Conservation (phyloP, 2,329 filamentous ascomycete genomes). For the Thelonectria rubi region DNA sequence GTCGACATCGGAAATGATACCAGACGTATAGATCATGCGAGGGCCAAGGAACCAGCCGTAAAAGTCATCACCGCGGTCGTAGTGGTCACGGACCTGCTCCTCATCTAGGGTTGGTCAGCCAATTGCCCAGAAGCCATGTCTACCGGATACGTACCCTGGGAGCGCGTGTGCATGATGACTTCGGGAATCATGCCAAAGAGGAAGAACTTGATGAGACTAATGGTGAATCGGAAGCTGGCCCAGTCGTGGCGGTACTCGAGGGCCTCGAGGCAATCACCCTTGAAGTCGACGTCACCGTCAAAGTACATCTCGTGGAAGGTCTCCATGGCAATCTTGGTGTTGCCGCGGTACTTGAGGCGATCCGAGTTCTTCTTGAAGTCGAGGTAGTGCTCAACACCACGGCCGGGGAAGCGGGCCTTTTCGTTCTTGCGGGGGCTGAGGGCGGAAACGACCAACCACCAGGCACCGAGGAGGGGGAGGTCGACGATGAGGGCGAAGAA, state of each 20-base stretch:
- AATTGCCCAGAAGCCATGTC: too few species aligned
- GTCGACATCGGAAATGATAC: conserved; percentile 88
- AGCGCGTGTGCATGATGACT: conserved; percentile 90
- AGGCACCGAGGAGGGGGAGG: conserved; percentile 80
- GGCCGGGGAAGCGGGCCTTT: conserved; percentile 86
- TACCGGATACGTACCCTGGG: conserved; percentile 65
- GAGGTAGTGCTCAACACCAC: conserved; percentile 90
- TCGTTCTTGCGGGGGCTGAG: conserved; percentile 91
- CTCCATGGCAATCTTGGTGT: conserved; percentile 86
- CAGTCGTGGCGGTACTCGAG: conserved; percentile 97
- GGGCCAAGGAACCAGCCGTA: conserved; percentile 98
- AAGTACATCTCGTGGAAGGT: conserved; percentile 99
- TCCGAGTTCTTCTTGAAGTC: conserved; percentile 76
- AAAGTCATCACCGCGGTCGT: conserved; percentile 97
- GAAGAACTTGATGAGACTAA: conserved; percentile 87
- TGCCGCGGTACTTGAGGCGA: conserved; percentile 74
- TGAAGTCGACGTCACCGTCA: conserved; percentile 92
- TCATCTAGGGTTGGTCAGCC: conserved; percentile 63
- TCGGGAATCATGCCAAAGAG: conserved; percentile 88
- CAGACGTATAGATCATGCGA: conserved; percentile 98
- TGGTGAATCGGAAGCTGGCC: conserved; percentile 92
- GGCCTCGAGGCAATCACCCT: conserved; percentile 87
- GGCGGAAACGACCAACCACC: conserved; percentile 83
- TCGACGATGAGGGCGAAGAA: conserved; percentile 82
- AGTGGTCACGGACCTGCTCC: conserved; percentile 97